Evolutionary conservation across 2,329 filamentous ascomycete species (phyloP), one percentile per base, ranked within the genome.

Genomic region (Xylariaceae sp.): DNA sequence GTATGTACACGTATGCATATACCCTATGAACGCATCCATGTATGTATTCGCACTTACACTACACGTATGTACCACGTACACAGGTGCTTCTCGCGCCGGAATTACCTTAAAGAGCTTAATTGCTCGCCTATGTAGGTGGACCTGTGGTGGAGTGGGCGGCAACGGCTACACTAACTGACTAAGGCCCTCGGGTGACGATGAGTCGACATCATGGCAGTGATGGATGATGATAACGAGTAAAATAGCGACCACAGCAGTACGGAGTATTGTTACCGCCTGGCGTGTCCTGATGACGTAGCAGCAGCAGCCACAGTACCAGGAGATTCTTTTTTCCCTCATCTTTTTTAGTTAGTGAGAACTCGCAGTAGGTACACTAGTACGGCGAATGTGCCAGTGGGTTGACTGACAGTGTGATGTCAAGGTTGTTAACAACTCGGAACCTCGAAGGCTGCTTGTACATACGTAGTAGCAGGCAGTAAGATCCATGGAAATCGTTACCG

Each of bases 191-290:
- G 42, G 54, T 62, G 59, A 62, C 59, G 59, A 62, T 43, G 43
- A 55, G 56, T 46, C n/a, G 26, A 41, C 59, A 62, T 62, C 59
- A 60, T 59, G 44, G 56, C 57, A 62, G 59, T 21, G 18, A 20
- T 23, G 7, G 54, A 54, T 47, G 48, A 54, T 46, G 32, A 52
- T 19, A n/a, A 52, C 41, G 20, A 41, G 16, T 37, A 16, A 37
- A 37, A 37, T 16, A 10, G 32, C 32, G 32, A 37, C 32, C 9
- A 37, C 7, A 7, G 32, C 32, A 37, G 32, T 16, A 37, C 3
- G 32, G 3, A 37, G 12, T 16, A 3, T 14, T 37, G 32, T 14
- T 37, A 14, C 32, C 32, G 6, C 6, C 9, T 16, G 14, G 32
- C 12, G 32, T 26, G 32, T 16, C 9, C 7, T 3, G 12, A 16